Conservation (phyloP, 1,284 basidiomycete genomes). For the Fomes fomentarius region DNA sequence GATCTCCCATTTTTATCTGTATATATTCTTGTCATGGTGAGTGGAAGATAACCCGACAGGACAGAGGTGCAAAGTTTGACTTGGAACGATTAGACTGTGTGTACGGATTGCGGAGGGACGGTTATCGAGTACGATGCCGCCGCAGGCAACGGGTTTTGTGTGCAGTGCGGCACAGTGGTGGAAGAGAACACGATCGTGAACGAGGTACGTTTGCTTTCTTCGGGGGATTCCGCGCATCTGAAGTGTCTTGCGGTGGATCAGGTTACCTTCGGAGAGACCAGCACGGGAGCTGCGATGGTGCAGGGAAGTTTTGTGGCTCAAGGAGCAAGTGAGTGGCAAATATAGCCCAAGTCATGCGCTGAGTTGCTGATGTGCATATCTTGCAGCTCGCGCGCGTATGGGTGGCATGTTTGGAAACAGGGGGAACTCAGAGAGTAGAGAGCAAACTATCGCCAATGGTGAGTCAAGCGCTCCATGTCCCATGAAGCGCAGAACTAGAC, state of each 20-base stretch:
- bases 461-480: conserved; percentile 26
- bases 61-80: no score
- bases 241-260: conserved; percentile 37
- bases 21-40: no score
- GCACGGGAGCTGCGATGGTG: conserved; percentile 91
- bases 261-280: conserved; percentile 93
- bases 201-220: conserved; percentile 38
- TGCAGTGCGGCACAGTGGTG: conserved; percentile 85
- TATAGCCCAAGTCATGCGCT: no score
- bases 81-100: no score
- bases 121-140: conserved; percentile 83
- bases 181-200: conserved; percentile 96
- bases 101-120: conserved; percentile 75
- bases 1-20: no score
- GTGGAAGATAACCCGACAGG: no score
- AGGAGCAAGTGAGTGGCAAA: conserved; percentile 89
- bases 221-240: not conserved
- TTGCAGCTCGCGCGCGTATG: conserved; percentile 81
- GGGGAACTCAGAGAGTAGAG: conserved; percentile 77
- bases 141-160: conserved; percentile 84
- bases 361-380: no score
- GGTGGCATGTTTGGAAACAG: conserved; percentile 80
- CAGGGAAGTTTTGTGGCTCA: conserved; percentile 95
- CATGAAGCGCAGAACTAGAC: not conserved
- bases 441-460: conserved; percentile 91